Evolutionary conservation across 2,329 filamentous ascomycete genomes (phyloP).

Genomic region (Colletotrichum musae): DNA sequence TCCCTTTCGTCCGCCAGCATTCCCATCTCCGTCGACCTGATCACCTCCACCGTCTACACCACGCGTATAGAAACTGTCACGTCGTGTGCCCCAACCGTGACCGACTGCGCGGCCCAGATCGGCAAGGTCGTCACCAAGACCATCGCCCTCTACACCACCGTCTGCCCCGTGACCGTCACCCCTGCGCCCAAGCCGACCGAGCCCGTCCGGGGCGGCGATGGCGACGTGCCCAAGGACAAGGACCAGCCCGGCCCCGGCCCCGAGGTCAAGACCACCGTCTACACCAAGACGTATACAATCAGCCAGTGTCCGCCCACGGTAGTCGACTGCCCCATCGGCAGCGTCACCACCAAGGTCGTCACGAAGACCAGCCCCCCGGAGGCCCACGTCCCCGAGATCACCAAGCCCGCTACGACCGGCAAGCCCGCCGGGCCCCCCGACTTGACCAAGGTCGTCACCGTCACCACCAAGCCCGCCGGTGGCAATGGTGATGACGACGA

Average conservation of each 20-base stretch:
- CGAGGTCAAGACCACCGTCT: constrained; percentile 50
- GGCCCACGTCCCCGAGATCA: neutral
- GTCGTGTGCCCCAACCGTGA: constrained; percentile 63
- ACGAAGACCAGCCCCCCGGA: constrained; percentile 37
- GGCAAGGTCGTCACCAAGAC: constrained; percentile 55
- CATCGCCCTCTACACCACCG: constrained; percentile 54
- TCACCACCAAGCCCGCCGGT: constrained; percentile 18
- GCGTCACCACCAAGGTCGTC: constrained; percentile 58
- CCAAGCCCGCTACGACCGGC: constrained; percentile 1
- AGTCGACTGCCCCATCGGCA: constrained; percentile 53
- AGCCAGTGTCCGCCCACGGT: constrained; percentile 67
- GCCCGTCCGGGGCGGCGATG: constrained; percentile 23
- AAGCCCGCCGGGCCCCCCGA: constrained; percentile 1
- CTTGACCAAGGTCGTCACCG: constrained; percentile 19
- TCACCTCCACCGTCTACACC: constrained; percentile 57
- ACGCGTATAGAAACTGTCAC: constrained; percentile 67
- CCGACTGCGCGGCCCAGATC: constrained; percentile 53
- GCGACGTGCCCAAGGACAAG: neutral
- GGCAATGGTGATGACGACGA: constrained; percentile 41
- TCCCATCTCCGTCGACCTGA: constrained; percentile 39
- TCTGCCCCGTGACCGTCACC: constrained; percentile 55
- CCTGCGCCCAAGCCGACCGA: constrained; percentile 25
- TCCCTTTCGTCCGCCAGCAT: constrained; percentile 31
- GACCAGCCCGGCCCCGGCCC: neutral
- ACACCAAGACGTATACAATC: constrained; percentile 65